A percentile compares a stretch with the other conserved stretches of the same genome.
Evolutionary conservation across 2,329 filamentous ascomycete species (phyloP).

Genomic region (Fusarium aywerte): DNA sequence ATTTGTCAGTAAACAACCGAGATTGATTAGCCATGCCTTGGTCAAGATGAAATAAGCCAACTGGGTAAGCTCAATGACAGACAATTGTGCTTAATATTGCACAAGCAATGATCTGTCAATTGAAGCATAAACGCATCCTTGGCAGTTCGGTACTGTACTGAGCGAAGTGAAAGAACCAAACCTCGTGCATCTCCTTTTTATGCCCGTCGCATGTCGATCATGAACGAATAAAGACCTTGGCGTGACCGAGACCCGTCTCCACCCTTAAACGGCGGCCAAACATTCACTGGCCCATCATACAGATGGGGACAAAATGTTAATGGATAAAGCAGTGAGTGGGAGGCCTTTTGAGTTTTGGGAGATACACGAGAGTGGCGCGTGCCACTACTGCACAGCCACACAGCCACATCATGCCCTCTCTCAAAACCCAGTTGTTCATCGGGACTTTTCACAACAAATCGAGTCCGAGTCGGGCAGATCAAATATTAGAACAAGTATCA

Average conservation of each 20-base stretch:
- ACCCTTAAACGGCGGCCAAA: not conserved
- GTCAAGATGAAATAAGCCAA: constrained; percentile 26
- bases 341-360: constrained; percentile 8
- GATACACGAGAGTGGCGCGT: not conserved
- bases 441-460: not conserved
- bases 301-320: not conserved
- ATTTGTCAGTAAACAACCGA: constrained; percentile 7
- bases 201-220: constrained; percentile 27
- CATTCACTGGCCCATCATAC: not conserved
- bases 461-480: not conserved
- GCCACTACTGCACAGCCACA: not conserved
- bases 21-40: constrained; percentile 9
- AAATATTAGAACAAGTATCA: not conserved
- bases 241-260: constrained; percentile 16
- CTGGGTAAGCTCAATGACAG: constrained; percentile 34
- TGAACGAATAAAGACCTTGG: constrained; percentile 22
- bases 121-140: constrained; percentile 13
- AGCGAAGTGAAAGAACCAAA: not conserved
- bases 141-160: not conserved
- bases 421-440: not conserved
- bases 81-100: not conserved
- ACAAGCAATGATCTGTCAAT: not conserved
- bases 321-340: not conserved
- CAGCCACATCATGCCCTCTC: not conserved
- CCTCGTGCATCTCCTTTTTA: constrained; percentile 13